Evolutionary conservation across 2,329 filamentous ascomycete species (phyloP), one percentile per base, ranked within the genome.

Genomic region (Talaromyces sp.): DNA sequence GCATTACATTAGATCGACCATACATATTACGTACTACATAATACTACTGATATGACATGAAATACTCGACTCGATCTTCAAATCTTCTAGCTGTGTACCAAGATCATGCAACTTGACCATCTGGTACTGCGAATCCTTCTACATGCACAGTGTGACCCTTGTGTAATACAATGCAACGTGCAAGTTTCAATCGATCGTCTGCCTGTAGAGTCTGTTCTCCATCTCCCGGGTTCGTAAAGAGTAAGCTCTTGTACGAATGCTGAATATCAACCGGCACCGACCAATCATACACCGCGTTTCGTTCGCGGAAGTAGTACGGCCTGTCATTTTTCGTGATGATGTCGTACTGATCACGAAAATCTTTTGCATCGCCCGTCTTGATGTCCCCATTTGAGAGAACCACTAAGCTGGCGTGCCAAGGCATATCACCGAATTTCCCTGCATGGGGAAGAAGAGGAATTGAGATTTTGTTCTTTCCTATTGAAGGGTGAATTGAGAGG

Each of bases 401-500:
- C 7, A 53, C 58, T 8, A 65, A 66, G 45, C 75, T 78, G 68
- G 78, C 83, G 66, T 86, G 84, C 84, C 84, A 86, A 0, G 85
- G 84, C 0, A 84, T 86, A 31, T 61, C 59, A 0, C 82, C 85
- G 67, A 79, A 84, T 1, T 72, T 69, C 11, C 75, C 77, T 1
- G 76, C 75, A 0, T 80, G 83, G 1, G 82, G 80, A 1, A 86
- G 70, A 0, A 83, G 73, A 54, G 76, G 79, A 65, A 86, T 78
- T 3, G 84, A 83, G 0, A 87, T 71, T 68, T 87, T 87, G 15
- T 72, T 75, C 2, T 78, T 76, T 1, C 80, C 80, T 0, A 77
- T 80, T 0, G 84, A 86, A 2, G 79, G 78, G 65, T 87, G 85
- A 7, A 87, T 87, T 0, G 83, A 85, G 0, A 86, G 76, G 0